Base-by-base conservation (phyloP, 208 protist species). In the Crithidia expoeki region DNA sequence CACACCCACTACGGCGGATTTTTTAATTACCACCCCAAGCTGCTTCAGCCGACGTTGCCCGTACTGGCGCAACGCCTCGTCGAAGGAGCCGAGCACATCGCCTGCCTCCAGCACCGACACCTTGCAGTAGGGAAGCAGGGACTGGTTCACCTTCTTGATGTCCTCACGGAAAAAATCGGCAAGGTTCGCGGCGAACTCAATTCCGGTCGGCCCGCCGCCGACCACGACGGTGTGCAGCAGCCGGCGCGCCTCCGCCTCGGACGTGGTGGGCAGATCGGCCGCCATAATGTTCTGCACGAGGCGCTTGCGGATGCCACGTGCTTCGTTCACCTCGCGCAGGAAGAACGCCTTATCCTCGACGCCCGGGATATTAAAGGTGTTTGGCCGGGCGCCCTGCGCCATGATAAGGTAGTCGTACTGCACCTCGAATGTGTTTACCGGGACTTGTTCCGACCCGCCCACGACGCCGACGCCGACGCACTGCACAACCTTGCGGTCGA, bases 361-460 rank as follows among this genome's bases (percentile, higher is more conserved):
- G 60, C 96, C 96, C 30, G 90, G 90, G 53, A 93, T 95, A 79
- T 94, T 94, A 74, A 98, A 98, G 12, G 93, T 98, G 78, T 96
- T 96, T 23, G 93, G 90, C 9, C 80, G 79, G 0, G 89, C 84
- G 58, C 96, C 96, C 61, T 94, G 86, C 14, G 94, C 91, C 52
- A 98, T 78, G 40, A 98, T 74, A 6, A 98, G 89, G 68, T 97
- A 92, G 63, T 98, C 94, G 73, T 98, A 98, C 33, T 88, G 42
- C 11, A 98, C 69, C 32, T 88, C 84, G 69, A 97, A 98, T 19
- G 78, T 83, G 34, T 78, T 72, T 9, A 88, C 90, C 5, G 86
- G 78, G 25, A 88, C 89, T 19, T 92, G 80, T 33, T 84, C 75
- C 23, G 79, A 80, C 33, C 80, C 79, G 38, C 83, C 89, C 28